Conservation (phyloP, 345 rosid genomes). For the Aethionema arabicum region DNA sequence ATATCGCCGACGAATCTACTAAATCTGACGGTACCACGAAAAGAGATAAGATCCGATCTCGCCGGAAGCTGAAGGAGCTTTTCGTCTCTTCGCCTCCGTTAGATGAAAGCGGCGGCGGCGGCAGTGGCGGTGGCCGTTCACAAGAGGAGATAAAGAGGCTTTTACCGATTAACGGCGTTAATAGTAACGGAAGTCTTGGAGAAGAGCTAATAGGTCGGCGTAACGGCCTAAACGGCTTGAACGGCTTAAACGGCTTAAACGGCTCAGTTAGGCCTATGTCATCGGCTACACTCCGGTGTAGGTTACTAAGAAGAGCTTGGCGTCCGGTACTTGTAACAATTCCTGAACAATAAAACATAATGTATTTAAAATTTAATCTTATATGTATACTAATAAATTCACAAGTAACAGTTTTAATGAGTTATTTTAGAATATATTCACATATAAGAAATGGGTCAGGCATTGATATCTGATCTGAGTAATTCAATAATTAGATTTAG, state of each 20-base stretch:
- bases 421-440: too few relatives aligned
- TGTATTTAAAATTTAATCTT: neutral
- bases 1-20: slow-evolving; percentile 32
- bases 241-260: slow-evolving; percentile 28
- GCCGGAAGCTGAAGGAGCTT: slow-evolving; percentile 70
- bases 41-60: slow-evolving; percentile 43
- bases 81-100: slow-evolving; percentile 77
- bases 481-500: too few relatives aligned
- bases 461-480: too few relatives aligned
- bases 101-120: slow-evolving; percentile 41
- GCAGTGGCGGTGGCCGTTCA: slow-evolving; percentile 3
- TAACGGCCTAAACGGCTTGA: slow-evolving; percentile 37
- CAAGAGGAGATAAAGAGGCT: slow-evolving; percentile 38
- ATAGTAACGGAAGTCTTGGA: slow-evolving; percentile 18
- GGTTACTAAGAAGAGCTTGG: slow-evolving; percentile 81
- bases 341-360: slow-evolving; percentile 57
- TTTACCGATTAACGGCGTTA: slow-evolving; percentile 36
- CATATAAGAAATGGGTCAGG: too few relatives aligned
- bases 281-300: slow-evolving; percentile 41
- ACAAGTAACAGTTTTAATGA: too few relatives aligned
- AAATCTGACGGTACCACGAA: slow-evolving; percentile 29
- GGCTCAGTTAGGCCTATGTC: slow-evolving; percentile 50
- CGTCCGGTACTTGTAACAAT: slow-evolving; percentile 77
- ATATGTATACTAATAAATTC: too few relatives aligned
- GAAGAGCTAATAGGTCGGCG: slow-evolving; percentile 40